Evolutionary conservation across 2,329 filamentous ascomycete genomes (phyloP).

Genomic region (Fusarium sp.): DNA sequence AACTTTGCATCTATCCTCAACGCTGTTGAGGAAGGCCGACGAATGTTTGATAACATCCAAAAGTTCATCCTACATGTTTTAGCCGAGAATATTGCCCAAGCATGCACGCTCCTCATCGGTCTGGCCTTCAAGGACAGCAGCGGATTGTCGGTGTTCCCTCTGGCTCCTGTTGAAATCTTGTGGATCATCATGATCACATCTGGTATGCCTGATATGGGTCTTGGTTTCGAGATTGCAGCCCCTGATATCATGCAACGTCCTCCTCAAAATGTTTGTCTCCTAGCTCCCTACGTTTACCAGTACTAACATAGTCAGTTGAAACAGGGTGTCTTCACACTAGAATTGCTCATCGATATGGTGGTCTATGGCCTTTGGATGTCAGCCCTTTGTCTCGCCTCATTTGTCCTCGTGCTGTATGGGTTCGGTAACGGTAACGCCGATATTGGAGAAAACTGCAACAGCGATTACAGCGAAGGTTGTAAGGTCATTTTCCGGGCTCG

Average conservation of each 20-base stretch:
- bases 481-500: constrained; percentile 77
- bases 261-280: constrained; percentile 70
- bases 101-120: constrained; percentile 77
- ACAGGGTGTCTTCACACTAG: constrained; percentile 74
- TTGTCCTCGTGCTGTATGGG: constrained; percentile 67
- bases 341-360: constrained; percentile 76
- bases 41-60: constrained; percentile 82
- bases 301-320: constrained; percentile 50
- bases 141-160: constrained; percentile 77
- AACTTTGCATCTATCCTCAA: constrained; percentile 81
- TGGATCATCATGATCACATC: constrained; percentile 88
- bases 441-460: constrained; percentile 73
- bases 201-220: constrained; percentile 80
- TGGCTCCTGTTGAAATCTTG: constrained; percentile 81
- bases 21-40: constrained; percentile 78
- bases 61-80: constrained; percentile 79
- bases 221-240: constrained; percentile 79
- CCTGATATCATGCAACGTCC: constrained; percentile 78
- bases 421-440: constrained; percentile 64
- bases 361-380: constrained; percentile 79
- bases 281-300: accelerated
- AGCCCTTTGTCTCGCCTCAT: constrained; percentile 68
- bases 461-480: constrained; percentile 66
- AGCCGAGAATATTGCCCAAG: constrained; percentile 79
- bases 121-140: constrained; percentile 77